Evolutionary conservation across 805 yeast genomes (phyloP).

Genomic region (Kurtzmaniella fragi): DNA sequence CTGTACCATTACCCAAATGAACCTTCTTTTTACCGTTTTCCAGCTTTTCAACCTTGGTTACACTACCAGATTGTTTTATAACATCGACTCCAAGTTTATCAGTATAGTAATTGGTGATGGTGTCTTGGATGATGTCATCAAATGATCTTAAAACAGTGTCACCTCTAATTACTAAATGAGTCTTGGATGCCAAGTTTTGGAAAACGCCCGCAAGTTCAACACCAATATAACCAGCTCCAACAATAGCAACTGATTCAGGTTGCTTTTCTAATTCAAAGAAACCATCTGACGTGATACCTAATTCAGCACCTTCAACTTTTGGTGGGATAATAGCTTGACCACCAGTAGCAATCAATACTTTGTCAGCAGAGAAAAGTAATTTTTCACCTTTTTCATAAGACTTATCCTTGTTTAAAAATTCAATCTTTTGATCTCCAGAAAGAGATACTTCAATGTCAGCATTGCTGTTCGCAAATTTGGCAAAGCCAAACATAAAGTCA

Average conservation of each 20-base stretch:
- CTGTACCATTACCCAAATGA: conserved; percentile 30
- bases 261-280: conserved; percentile 77
- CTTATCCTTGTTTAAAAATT: conserved; percentile 26
- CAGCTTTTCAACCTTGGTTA: conserved; percentile 28
- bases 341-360: conserved; percentile 87
- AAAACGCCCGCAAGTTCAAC: conserved; percentile 94
- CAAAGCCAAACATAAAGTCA: conserved; percentile 82
- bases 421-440: conserved; percentile 35
- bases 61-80: conserved; percentile 57
- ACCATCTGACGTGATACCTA: conserved; percentile 85
- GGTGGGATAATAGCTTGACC: conserved; percentile 76
- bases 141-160: conserved; percentile 86
- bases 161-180: conserved; percentile 86
- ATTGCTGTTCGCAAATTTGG: conserved; percentile 55
- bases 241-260: conserved; percentile 89
- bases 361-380: conserved; percentile 68
- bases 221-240: conserved; percentile 98
- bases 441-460: conserved; percentile 75
- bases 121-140: conserved; percentile 73
- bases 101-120: conserved; percentile 75
- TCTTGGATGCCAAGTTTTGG: conserved; percentile 79
- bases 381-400: conserved; percentile 46
- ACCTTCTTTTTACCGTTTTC: conserved; percentile 33
- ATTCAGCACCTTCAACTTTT: conserved; percentile 71
- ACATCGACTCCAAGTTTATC: conserved; percentile 73